Percentiles rank a stretch among this genome's conserved stretches.
These are phyloP conservation scores for Myriangium duriaei DNA, from an alignment of 2,329 filamentous ascomycete genomes.

Conservation along the genomic window DNA sequence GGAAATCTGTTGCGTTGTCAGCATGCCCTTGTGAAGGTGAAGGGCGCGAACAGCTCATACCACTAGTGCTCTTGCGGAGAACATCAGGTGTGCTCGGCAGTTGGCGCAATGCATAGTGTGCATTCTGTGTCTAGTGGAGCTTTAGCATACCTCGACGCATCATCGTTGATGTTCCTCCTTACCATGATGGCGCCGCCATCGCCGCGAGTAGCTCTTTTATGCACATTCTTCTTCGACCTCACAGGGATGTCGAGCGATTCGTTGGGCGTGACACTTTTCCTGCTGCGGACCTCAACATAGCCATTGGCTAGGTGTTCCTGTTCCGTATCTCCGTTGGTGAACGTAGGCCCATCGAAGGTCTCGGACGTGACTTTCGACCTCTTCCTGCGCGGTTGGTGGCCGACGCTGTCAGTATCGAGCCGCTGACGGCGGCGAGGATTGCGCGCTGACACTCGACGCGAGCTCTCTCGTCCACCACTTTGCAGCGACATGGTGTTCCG, in stretches of 20 bases:
- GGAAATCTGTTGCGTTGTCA: constrained; percentile 19
- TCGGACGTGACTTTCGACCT: constrained; percentile 30
- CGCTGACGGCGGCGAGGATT: constrained; percentile 30
- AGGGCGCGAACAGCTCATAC: neutral
- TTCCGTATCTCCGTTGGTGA: constrained; percentile 17
- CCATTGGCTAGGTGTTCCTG: constrained; percentile 21
- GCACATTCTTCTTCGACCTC: constrained; percentile 23
- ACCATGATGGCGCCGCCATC: constrained; percentile 22
- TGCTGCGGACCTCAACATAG: constrained; percentile 5
- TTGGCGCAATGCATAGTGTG: constrained; percentile 74
- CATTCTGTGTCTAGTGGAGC: constrained; percentile 57
- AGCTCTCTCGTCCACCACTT: constrained; percentile 12
- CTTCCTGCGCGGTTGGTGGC: constrained; percentile 27
- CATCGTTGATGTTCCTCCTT: neutral
- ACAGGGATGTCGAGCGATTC: constrained; percentile 26
- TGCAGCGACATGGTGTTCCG: constrained; percentile 5
- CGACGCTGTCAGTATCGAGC: constrained; percentile 26
- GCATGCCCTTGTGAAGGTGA: neutral
- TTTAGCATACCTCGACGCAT: constrained; percentile 1
- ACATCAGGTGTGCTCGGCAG: constrained; percentile 58
- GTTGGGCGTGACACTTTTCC: constrained; percentile 10
- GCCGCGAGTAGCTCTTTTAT: constrained; percentile 18
- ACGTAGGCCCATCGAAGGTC: constrained; percentile 16
- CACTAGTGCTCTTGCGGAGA: constrained; percentile 12
- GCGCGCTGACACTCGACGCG: constrained; percentile 24